phyloP scores from a whole-genome alignment of 306 rosid species.

The Potentilla sterilis region DNA sequence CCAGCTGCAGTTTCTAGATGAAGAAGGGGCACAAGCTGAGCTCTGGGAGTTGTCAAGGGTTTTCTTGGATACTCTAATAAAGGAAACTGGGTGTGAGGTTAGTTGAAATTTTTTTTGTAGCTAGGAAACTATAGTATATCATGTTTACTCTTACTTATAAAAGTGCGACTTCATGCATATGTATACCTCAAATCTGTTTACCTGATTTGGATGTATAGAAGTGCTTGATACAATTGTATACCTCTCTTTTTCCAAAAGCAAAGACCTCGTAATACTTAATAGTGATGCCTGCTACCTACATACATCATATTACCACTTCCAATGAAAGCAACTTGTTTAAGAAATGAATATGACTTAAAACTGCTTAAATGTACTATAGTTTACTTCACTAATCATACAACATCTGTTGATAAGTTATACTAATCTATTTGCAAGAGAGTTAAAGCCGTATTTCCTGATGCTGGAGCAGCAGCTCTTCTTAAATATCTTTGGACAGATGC shows the following conservation, averaged over 20 bases:
- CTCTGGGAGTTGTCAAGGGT: conserved; percentile 87
- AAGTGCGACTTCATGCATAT: neutral
- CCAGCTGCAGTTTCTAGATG: conserved; percentile 89
- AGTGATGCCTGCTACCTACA: neutral
- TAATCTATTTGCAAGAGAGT: conserved; percentile 61
- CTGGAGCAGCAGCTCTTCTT: conserved; percentile 96
- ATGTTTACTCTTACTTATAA: neutral
- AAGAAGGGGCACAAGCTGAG: conserved; percentile 95
- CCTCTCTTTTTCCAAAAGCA: neutral
- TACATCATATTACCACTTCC: neutral
- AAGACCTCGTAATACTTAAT: neutral
- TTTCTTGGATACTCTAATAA: conserved; percentile 74
- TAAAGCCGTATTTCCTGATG: conserved; percentile 94
- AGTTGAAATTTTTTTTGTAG: conserved; percentile 19
- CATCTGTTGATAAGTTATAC: conserved; percentile 31
- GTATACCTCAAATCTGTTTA: neutral
- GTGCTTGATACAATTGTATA: neutral
- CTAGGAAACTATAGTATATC: neutral
- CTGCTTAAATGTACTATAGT: neutral
- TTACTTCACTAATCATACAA: neutral
- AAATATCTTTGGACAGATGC: conserved; percentile 84
- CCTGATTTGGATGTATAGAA: neutral
- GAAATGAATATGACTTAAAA: neutral
- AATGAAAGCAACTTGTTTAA: neutral
- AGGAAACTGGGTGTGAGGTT: conserved; percentile 68